phyloP scores from a whole-genome alignment of 2,329 filamentous ascomycete genomes.

The Lasiodiplodia sp. region DNA sequence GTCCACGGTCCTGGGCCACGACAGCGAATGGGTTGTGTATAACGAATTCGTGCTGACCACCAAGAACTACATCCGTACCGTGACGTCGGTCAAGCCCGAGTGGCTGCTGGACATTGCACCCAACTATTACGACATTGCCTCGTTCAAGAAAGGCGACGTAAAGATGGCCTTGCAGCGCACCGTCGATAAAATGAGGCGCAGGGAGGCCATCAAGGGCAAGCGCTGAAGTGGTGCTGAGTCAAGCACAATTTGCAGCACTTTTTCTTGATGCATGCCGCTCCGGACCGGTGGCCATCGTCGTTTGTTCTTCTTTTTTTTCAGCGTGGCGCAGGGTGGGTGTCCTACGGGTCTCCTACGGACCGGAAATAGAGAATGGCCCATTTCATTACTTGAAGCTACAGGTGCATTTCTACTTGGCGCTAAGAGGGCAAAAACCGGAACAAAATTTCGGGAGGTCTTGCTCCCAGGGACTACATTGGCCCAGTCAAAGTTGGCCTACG shows the following conservation, averaged over 20 bases:
- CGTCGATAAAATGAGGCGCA: constrained; percentile 58
- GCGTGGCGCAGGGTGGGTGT: background rate
- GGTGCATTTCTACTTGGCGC: background rate
- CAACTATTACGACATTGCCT: constrained; percentile 84
- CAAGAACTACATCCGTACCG: constrained; percentile 96
- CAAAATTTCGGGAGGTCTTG: background rate
- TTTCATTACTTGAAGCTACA: background rate
- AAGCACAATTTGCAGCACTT: background rate
- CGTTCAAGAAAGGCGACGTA: constrained; percentile 85
- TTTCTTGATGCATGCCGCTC: background rate
- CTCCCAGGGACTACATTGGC: background rate
- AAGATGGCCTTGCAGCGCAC: constrained; percentile 69
- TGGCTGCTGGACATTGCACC: constrained; percentile 98
- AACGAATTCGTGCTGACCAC: constrained; percentile 98
- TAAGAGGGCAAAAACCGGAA: background rate
- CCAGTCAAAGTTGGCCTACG: background rate
- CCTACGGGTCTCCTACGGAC: background rate
- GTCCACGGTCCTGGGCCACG: constrained; percentile 84
- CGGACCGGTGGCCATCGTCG: background rate
- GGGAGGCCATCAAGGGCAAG: constrained; percentile 22
- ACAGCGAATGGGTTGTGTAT: constrained; percentile 96
- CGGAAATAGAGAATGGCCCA: background rate
- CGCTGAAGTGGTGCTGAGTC: background rate
- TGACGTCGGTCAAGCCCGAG: constrained; percentile 89
- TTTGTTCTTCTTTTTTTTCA: background rate